These are phyloP conservation scores for Arthrobotrys musiformis DNA, from an alignment of 2,329 filamentous ascomycete genomes.

Conservation along the genomic window DNA sequence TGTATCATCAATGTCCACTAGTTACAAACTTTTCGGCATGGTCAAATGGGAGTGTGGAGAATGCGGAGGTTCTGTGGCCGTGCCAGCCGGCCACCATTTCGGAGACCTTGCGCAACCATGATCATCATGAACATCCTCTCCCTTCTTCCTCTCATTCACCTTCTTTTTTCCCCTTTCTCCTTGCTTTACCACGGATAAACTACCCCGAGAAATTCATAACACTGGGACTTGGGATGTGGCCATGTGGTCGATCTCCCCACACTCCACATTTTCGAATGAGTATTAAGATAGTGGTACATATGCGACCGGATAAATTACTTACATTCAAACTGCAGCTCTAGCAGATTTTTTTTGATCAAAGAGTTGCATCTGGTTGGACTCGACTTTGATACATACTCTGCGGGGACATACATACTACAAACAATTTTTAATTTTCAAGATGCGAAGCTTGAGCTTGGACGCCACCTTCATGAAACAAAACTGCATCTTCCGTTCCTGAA, in stretches of 20 bases:
- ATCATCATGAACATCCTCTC: neutral
- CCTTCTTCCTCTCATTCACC: no score
- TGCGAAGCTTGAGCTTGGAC: slow-evolving; percentile 6
- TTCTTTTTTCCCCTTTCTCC: neutral
- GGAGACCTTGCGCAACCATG: neutral
- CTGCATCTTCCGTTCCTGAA: slow-evolving; percentile 5
- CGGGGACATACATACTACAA: slow-evolving; percentile 11
- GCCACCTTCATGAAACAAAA: slow-evolving; percentile 3
- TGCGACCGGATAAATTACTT: slow-evolving; percentile 29
- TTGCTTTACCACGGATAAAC: slow-evolving; percentile 22
- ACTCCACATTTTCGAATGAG: neutral
- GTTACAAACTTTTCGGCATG: neutral
- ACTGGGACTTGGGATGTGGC: slow-evolving; percentile 4
- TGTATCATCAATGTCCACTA: no score
- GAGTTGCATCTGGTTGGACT: no score
- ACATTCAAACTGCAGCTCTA: neutral
- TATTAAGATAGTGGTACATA: no score
- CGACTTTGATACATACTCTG: neutral
- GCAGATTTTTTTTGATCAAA: neutral
- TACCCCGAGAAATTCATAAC: neutral
- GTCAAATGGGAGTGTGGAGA: slow-evolving; percentile 28
- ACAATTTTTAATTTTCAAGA: neutral
- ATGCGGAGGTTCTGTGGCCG: slow-evolving; percentile 40
- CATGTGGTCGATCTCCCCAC: slow-evolving; percentile 26
- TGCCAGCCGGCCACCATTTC: slow-evolving; percentile 4